Base-by-base conservation (phyloP, 352 stramenopile species). In the Phytophthora citricola region DNA sequence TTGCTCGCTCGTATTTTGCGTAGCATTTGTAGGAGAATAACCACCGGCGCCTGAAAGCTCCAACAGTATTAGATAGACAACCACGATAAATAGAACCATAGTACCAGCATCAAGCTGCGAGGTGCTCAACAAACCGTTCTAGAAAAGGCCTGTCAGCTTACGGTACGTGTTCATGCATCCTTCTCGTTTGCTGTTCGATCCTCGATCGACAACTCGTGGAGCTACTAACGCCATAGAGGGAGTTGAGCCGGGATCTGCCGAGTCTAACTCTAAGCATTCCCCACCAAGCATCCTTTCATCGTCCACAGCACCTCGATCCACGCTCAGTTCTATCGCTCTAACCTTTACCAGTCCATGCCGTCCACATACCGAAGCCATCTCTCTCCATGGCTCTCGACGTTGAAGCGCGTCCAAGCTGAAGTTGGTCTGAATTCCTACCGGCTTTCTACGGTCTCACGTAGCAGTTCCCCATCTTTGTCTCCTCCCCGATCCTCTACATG, bases 401-500 rank as follows among this genome's bases (percentile, higher is more conserved):
- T 66, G 58, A 66, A 66, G 58, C 36, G 22, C 9, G 12, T 26
- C 10, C 17, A 62, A 60, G 9, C 57, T 63, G 61, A 63, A 64
- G 53, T 53, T 49, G 27, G 22, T 63, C 61, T 69, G 61, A 53
- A 36, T 68, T 12, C 34, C 27, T 49, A 17, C 61, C 29, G 51
- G 45, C 44, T 69, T 64, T 58, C 43, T 57, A 51, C 36, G 36
- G 57, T 58, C 59, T 55, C 59, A 50, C 39, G n/a, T 29, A 15
- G 24, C 26, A 50, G 15, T 10, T 53, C 56, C 44, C 63, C 63
- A 66, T 66, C 63, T 66, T 34, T 62, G 56, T 47, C 47, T 65
- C 56, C 48, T 54, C 47, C 38, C 41, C 49, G 15, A 45, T 67
- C 63, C 58, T 71, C 44, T 71, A 67, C 63, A 54, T 47, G 31